Evolutionary conservation across 495 filamentous ascomycete species (phyloP).

Genomic region (Ascobolus immersus): DNA sequence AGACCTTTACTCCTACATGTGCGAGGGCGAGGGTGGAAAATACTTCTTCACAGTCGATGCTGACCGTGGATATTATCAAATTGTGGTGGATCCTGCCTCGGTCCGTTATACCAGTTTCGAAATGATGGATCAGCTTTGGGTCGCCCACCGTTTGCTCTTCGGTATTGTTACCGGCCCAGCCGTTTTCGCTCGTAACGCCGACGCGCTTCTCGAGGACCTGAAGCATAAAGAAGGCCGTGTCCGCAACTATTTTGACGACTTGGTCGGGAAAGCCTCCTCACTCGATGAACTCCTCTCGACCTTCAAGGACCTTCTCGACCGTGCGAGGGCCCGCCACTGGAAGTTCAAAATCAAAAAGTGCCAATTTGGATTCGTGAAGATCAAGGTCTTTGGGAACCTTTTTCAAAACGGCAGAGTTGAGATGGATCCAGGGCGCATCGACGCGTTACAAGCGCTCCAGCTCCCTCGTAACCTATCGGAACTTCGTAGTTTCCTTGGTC

Average conservation of each 20-base stretch:
- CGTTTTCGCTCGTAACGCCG: not conserved
- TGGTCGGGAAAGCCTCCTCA: not conserved
- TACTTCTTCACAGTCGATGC: not conserved
- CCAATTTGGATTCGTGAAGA: not conserved
- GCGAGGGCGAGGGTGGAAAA: not conserved
- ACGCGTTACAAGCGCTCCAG: not conserved
- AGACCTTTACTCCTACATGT: not conserved
- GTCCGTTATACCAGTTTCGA: not conserved
- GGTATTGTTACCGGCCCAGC: not conserved
- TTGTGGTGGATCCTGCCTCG: not conserved
- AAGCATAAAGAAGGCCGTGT: not conserved
- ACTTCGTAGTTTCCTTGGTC: not conserved
- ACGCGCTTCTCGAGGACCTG: not conserved
- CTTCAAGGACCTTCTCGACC: no score
- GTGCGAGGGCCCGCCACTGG: not conserved
- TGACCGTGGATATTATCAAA: not conserved
- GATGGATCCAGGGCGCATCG: not conserved
- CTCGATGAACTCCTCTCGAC: no score
- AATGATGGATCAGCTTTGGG: not conserved
- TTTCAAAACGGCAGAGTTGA: not conserved
- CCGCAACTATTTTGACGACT: not conserved
- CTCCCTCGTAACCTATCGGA: not conserved
- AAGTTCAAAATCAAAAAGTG: not conserved
- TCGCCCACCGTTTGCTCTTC: not conserved
- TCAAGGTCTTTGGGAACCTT: not conserved